phyloP scores from a whole-genome alignment of 352 stramenopile genomes.

The Albugo candida region DNA sequence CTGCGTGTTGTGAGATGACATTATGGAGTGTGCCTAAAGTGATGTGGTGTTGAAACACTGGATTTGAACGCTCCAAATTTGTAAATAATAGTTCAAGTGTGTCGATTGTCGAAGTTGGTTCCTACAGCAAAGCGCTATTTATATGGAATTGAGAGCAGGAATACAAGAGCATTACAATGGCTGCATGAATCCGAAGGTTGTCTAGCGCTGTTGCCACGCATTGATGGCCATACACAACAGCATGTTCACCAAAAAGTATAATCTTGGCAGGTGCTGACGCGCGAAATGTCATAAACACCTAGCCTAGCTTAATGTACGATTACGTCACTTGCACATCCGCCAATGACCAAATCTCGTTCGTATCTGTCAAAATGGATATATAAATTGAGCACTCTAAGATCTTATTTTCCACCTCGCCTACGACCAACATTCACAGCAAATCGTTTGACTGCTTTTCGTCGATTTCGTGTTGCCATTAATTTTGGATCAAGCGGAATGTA shows the following conservation, averaged over 20 bases:
- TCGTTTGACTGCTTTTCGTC: conserved; percentile 50
- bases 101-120: too few relatives aligned
- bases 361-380: too few relatives aligned
- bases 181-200: conserved; percentile 60
- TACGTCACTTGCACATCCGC: too few relatives aligned
- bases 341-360: too few relatives aligned
- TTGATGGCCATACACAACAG: conserved; percentile 73
- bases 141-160: background rate
- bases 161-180: conserved; percentile 35
- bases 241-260: conserved; percentile 80
- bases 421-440: conserved; percentile 51
- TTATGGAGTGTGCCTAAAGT: too few relatives aligned
- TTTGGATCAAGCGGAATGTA: conserved; percentile 95
- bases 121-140: too few relatives aligned
- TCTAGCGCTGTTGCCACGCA: conserved; percentile 66
- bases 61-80: too few relatives aligned
- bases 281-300: conserved; percentile 12
- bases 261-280: conserved; percentile 76
- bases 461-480: conserved; percentile 82
- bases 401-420: too few relatives aligned
- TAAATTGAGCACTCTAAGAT: too few relatives aligned
- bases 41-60: too few relatives aligned
- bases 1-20: too few relatives aligned
- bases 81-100: too few relatives aligned
- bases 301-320: background rate